Evolutionary conservation across 176 grass and related monocot species (phyloP).

Genomic region (Poa pratensis): DNA sequence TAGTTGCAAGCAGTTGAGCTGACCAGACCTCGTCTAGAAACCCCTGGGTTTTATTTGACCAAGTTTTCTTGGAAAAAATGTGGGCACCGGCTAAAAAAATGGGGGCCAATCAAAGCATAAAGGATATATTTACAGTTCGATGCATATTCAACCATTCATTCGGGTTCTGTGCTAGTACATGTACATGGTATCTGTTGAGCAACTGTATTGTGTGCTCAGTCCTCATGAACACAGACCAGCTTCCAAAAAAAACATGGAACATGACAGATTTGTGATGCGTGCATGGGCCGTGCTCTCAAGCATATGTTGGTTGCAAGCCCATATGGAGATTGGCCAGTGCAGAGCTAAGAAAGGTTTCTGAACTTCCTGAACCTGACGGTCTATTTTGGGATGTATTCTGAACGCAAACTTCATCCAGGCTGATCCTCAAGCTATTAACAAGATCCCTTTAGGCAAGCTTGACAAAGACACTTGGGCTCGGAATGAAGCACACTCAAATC

Average conservation of each 20-base stretch:
- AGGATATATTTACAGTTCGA: neutral
- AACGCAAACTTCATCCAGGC: too few species aligned
- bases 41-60: neutral
- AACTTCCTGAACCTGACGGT: too few species aligned
- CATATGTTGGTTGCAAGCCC: neutral
- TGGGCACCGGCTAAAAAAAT: neutral
- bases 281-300: neutral
- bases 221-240: too few species aligned
- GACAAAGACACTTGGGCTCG: too few species aligned
- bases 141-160: neutral
- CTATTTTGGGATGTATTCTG: too few species aligned
- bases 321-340: too few species aligned
- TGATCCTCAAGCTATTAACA: too few species aligned
- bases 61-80: neutral
- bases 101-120: too few species aligned
- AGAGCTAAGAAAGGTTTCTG: too few species aligned
- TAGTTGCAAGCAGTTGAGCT: slow-evolving; percentile 24
- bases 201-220: neutral
- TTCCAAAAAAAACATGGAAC: neutral
- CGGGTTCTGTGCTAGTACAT: neutral
- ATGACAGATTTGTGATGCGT: neutral
- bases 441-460: too few species aligned
- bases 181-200: neutral
- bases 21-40: slow-evolving; percentile 26
- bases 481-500: too few species aligned